Base-by-base conservation (phyloP, 805 yeast genomes). In the Starmerella scarabaei region DNA sequence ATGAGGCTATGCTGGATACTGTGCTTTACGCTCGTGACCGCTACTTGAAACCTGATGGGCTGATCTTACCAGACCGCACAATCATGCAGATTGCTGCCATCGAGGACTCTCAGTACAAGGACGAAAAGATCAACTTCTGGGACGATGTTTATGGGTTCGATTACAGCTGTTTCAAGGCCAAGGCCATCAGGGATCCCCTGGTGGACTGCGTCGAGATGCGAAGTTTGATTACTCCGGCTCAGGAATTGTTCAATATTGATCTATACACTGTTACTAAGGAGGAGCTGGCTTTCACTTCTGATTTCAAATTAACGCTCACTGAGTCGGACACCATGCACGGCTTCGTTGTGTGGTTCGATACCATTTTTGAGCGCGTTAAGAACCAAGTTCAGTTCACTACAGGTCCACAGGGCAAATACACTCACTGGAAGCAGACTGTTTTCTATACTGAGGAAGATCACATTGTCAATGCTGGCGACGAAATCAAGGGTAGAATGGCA, bases 361-460 rank as follows among this genome's bases (percentile, higher is more conserved):
- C 84, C 55, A 86, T 73, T 49, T 91, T 91, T 72, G 44, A 35
- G 24, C 72, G 71, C 50, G 52, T 62, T 42, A 59, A 56, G 41
- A 58, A 60, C 45, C 66, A 68, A 16, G 78, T 88, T 43, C 66
- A 65, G 24, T 86, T 91, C 58, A 78, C 91, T 17, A 93, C 99
- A 12, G 97, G 97, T 19, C 95, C 99, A 27, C 85, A 80, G 63
- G 77, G 85, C 35, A 74, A 76, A 52, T 85, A 86, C 68, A 91
- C 98, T 14, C 99, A 91, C 66, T 91, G 99, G 99, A 93, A 91
- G 62, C 98, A 91, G 66, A 81, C 95, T 16, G 93, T 91, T 1
- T 85, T 93, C 64, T 93, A 91, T 62, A 69, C 88, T 55, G 75
- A 72, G 52, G 81, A 83, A 53, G 93, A 82, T 21, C 62, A 88